These are phyloP conservation scores for Maudiozyma pseudohumilis DNA, from an alignment of 805 yeast species.

Conservation along the genomic window DNA sequence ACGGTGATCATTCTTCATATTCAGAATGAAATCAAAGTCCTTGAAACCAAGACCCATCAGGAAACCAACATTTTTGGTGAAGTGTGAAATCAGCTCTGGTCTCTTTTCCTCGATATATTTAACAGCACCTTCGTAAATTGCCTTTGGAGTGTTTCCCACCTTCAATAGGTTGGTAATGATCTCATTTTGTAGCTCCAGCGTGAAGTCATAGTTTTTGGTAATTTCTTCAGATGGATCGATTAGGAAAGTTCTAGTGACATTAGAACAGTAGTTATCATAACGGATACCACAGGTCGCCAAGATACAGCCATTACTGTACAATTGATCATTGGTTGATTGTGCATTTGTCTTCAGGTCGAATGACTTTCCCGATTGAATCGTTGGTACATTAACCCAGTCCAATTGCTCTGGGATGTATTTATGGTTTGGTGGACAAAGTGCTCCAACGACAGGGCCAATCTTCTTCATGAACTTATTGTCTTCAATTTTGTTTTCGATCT, in stretches of 20 bases:
- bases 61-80: constrained; percentile 79
- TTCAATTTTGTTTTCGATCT: constrained; percentile 73
- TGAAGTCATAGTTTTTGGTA: constrained; percentile 69
- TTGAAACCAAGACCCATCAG: constrained; percentile 82
- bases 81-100: constrained; percentile 54
- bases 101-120: constrained; percentile 48
- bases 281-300: constrained; percentile 77
- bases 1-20: constrained; percentile 56
- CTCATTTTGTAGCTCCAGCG: constrained; percentile 58
- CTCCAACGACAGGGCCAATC: constrained; percentile 39
- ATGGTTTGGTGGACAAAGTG: constrained; percentile 33
- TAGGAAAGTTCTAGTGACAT: constrained; percentile 76
- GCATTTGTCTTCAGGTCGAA: constrained; percentile 82
- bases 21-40: constrained; percentile 65
- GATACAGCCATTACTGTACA: constrained; percentile 68
- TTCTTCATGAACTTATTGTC: constrained; percentile 56
- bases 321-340: constrained; percentile 52
- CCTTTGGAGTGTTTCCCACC: constrained; percentile 58
- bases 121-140: constrained; percentile 56
- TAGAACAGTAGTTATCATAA: constrained; percentile 82
- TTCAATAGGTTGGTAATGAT: constrained; percentile 47
- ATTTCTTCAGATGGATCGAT: constrained; percentile 79
- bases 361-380: constrained; percentile 78
- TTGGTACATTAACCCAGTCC: constrained; percentile 93
- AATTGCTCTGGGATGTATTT: constrained; percentile 68